Evolutionary conservation across 2,329 filamentous ascomycete species (phyloP).

Genomic region (Hypomyces rosellus): DNA sequence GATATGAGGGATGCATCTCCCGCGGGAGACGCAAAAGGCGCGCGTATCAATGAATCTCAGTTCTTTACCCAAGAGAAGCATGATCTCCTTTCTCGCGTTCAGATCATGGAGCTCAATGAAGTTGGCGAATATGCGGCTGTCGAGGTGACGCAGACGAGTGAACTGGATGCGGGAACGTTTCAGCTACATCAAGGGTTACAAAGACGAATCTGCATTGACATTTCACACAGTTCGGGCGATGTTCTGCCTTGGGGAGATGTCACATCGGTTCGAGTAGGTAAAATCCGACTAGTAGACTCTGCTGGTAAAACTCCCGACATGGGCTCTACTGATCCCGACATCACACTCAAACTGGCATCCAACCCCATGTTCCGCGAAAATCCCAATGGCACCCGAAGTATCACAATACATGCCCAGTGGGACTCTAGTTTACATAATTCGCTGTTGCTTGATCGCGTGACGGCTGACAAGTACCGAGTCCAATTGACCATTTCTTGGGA

Average conservation of each 20-base stretch:
- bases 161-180: conserved; percentile 82
- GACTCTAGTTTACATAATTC: conserved; percentile 91
- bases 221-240: conserved; percentile 89
- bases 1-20: conserved; percentile 82
- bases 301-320: conserved; percentile 80
- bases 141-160: conserved; percentile 80
- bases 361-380: conserved; percentile 78
- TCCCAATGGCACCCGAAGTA: conserved; percentile 80
- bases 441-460: conserved; percentile 86
- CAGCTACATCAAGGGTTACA: conserved; percentile 95
- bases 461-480: conserved; percentile 85
- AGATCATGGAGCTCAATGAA: conserved; percentile 88
- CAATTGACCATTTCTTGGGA: conserved; percentile 86
- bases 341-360: conserved; percentile 69
- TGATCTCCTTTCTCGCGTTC: conserved; percentile 80
- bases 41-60: conserved; percentile 81
- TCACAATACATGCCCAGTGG: conserved; percentile 89
- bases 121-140: conserved; percentile 86
- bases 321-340: conserved; percentile 63
- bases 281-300: conserved; percentile 76
- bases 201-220: conserved; percentile 74
- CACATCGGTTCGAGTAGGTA: conserved; percentile 67
- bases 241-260: conserved; percentile 85
- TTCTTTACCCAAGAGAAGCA: conserved; percentile 92
- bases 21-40: conserved; percentile 47